Evolutionary conservation across 2,329 filamentous ascomycete species (phyloP).

Genomic region (Fusarium hostae): DNA sequence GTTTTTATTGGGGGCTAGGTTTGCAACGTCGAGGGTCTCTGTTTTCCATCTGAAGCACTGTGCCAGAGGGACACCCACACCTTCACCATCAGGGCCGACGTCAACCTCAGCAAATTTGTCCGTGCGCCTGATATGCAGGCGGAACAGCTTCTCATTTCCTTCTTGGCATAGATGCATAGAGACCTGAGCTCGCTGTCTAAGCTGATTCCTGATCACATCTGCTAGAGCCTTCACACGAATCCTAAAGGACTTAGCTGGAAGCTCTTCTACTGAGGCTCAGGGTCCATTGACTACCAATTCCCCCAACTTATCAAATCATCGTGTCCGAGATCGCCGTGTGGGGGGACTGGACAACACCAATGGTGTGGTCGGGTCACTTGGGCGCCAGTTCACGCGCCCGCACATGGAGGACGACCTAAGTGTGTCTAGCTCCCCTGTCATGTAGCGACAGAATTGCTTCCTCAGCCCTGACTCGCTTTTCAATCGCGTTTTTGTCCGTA

Average conservation of each 20-base stretch:
- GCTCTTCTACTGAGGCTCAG: neutral
- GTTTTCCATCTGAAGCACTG: constrained; percentile 31
- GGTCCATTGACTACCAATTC: neutral
- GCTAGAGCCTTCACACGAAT: neutral
- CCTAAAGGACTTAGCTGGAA: neutral
- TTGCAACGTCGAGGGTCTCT: constrained; percentile 25
- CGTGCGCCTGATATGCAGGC: constrained; percentile 36
- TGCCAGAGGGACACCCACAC: constrained; percentile 32
- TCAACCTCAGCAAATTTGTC: constrained; percentile 36
- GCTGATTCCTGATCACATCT: neutral
- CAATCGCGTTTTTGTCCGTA: constrained; percentile 21
- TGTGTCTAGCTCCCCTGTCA: constrained; percentile 38
- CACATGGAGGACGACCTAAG: constrained; percentile 23
- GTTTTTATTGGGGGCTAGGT: constrained; percentile 18
- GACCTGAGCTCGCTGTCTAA: constrained; percentile 1
- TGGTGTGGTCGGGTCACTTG: constrained; percentile 30
- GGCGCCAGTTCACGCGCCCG: constrained; percentile 36
- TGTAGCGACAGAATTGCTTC: constrained; percentile 33
- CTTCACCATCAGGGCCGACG: constrained; percentile 31
- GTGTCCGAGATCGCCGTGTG: constrained; percentile 27
- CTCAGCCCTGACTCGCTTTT: constrained; percentile 40
- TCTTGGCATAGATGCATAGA: constrained; percentile 39
- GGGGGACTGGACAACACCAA: constrained; percentile 23
- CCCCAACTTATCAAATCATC: constrained; percentile 11
- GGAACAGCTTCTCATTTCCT: constrained; percentile 40